Evolutionary conservation across 139 green algal species (phyloP).

Genomic region (Gonium pectorale): DNA sequence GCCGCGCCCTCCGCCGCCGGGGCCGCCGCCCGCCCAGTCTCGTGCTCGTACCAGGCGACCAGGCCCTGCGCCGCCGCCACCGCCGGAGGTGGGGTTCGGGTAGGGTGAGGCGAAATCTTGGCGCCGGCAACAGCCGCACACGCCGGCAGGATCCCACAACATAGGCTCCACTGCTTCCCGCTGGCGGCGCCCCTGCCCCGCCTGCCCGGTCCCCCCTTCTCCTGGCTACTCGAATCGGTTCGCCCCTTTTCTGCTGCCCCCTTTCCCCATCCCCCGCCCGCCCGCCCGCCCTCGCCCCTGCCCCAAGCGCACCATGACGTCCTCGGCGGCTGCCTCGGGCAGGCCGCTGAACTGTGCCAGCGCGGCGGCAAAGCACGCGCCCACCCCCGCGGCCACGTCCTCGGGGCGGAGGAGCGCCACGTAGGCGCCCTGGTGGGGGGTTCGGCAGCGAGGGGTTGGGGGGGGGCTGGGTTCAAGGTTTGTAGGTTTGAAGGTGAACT

Average conservation of each 20-base stretch:
- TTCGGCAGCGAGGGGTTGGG: too few species aligned
- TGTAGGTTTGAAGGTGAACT: too few species aligned
- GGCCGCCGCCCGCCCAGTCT: background rate
- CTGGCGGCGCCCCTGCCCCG: background rate
- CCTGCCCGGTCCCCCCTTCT: background rate
- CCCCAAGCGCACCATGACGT: conserved; percentile 13
- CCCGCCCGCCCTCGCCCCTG: background rate
- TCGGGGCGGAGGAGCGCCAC: conserved; percentile 34
- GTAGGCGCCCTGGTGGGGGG: conserved; percentile 16
- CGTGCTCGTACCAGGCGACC: conserved; percentile 30
- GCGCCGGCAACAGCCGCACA: too few species aligned
- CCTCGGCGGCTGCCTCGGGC: conserved; percentile 9
- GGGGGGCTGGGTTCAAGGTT: too few species aligned
- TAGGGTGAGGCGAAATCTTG: too few species aligned
- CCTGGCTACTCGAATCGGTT: background rate
- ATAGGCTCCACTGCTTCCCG: too few species aligned
- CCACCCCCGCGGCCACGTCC: conserved; percentile 13
- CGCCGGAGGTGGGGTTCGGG: too few species aligned
- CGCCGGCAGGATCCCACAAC: too few species aligned
- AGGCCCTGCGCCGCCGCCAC: background rate
- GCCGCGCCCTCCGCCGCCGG: background rate
- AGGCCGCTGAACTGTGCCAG: conserved; percentile 26
- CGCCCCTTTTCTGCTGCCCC: background rate
- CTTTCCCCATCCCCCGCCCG: background rate
- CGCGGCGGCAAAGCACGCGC: conserved; percentile 8